phyloP scores from a whole-genome alignment of 495 filamentous ascomycete species.

The Cenococcum geophilum region DNA sequence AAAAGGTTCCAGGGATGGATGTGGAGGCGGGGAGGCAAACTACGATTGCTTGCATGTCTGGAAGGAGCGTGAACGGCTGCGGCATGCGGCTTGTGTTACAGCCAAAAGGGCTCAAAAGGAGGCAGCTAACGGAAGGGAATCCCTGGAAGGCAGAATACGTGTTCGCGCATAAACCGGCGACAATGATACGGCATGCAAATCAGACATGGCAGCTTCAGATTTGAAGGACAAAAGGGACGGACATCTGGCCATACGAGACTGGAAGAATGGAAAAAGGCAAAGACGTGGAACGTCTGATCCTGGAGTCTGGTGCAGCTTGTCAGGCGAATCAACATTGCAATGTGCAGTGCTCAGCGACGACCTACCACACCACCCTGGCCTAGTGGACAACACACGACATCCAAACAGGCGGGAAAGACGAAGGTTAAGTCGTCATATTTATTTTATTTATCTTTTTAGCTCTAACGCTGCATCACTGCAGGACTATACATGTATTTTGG shows the following conservation, averaged over 20 bases:
- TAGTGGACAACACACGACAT: no score
- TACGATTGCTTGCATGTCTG: constrained; percentile 31
- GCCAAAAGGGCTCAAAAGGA: constrained; percentile 13
- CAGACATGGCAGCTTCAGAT: constrained; percentile 24
- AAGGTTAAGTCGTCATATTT: no score
- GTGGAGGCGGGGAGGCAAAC: constrained; percentile 19
- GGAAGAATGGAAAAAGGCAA: not conserved
- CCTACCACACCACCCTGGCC: no score
- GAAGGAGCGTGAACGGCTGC: constrained; percentile 17
- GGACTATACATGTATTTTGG: no score
- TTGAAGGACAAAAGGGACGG: constrained; percentile 5
- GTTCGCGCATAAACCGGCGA: constrained; percentile 9
- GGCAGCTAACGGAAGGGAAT: constrained; percentile 13
- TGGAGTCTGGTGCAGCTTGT: constrained; percentile 9
- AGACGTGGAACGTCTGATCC: not conserved
- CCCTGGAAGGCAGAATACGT: constrained; percentile 8
- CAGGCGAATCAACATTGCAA: constrained; percentile 4
- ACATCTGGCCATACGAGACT: constrained; percentile 4
- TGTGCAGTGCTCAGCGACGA: not conserved
- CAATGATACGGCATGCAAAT: constrained; percentile 4
- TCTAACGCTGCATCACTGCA: no score
- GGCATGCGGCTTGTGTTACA: constrained; percentile 28
- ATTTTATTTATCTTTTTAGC: no score
- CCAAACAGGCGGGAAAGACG: no score
- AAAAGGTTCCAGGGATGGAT: not conserved